phyloP scores from a whole-genome alignment of 371 early-diverging fungal genomes.

The Lichtheimia ramosa region DNA sequence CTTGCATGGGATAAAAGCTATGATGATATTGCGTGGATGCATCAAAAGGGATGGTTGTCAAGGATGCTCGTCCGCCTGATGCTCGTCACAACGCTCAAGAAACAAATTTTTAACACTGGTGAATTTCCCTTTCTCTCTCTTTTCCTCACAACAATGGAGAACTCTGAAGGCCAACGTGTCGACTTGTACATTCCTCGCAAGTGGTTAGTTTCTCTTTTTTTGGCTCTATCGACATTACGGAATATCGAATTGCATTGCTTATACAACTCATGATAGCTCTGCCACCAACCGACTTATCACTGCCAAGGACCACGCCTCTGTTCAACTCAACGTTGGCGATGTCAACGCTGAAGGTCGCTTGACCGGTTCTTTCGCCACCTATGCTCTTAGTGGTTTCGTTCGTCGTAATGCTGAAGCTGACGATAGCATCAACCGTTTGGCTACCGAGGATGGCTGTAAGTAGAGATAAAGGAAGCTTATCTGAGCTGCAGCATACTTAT shows the following conservation, averaged over 20 bases:
- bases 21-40: too few relatives aligned
- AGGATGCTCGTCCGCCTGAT: too few relatives aligned
- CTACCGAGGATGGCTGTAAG: constrained; percentile 85
- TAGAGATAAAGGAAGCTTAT: constrained; percentile 3
- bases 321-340: constrained; percentile 97
- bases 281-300: constrained; percentile 56
- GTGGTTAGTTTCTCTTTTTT: constrained; percentile 65
- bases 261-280: constrained; percentile 24
- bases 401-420: constrained; percentile 92
- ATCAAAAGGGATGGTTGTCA: too few relatives aligned
- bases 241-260: not conserved
- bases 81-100: too few relatives aligned
- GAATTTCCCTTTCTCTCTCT: not conserved
- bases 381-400: constrained; percentile 93
- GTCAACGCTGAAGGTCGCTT: constrained; percentile 88
- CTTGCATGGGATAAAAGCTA: too few relatives aligned
- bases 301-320: constrained; percentile 94
- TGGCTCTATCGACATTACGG: not conserved
- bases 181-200: constrained; percentile 96
- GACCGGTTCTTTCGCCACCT: constrained; percentile 81
- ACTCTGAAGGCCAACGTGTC: constrained; percentile 75
- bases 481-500: not conserved
- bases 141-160: constrained; percentile 49
- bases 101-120: too few relatives aligned
- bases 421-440: constrained; percentile 95